Evolutionary conservation across 164 flowering plant species (phyloP).

Genomic region (Tinospora cordifolia): DNA sequence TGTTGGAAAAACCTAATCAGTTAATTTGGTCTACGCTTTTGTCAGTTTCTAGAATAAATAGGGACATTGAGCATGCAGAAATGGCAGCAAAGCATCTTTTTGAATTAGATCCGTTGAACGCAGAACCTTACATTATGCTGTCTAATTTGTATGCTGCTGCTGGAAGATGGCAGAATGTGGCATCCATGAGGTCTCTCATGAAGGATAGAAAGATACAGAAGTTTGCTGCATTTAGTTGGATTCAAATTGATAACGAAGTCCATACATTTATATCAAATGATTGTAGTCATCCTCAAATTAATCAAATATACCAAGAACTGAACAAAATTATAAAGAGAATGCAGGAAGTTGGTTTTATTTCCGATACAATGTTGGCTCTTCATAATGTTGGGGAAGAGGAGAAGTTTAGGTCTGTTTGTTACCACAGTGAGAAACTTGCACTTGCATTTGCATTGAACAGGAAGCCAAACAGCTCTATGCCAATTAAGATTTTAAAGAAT

Average conservation of each 20-base stretch:
- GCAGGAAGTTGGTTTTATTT: constrained; percentile 32
- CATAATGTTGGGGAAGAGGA: constrained; percentile 48
- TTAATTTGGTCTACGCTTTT: constrained; percentile 53
- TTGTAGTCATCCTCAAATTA: constrained; percentile 38
- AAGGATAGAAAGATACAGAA: constrained; percentile 37
- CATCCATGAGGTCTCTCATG: constrained; percentile 43
- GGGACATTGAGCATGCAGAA: constrained; percentile 36
- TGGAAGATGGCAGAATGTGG: constrained; percentile 48
- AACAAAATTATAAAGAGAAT: constrained; percentile 25
- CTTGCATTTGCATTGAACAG: constrained; percentile 41
- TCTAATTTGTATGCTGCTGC: constrained; percentile 53
- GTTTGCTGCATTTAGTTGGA: constrained; percentile 52
- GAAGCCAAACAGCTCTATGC: constrained; percentile 29
- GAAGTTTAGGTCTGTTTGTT: constrained; percentile 34
- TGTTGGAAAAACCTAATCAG: constrained; percentile 36
- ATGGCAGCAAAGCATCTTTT: constrained; percentile 42
- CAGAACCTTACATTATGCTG: constrained; percentile 50
- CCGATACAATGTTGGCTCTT: constrained; percentile 31
- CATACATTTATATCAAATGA: constrained; percentile 49
- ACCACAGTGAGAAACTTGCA: constrained; percentile 60
- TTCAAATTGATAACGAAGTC: constrained; percentile 34
- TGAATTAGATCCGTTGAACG: constrained; percentile 38
- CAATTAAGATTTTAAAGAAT: constrained; percentile 50
- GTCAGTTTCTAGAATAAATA: constrained; percentile 33
- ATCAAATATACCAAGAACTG: constrained; percentile 32